These are phyloP conservation scores for Aspergillus novofumigatus DNA, from an alignment of 2,329 filamentous ascomycete genomes.

Conservation along the genomic window DNA sequence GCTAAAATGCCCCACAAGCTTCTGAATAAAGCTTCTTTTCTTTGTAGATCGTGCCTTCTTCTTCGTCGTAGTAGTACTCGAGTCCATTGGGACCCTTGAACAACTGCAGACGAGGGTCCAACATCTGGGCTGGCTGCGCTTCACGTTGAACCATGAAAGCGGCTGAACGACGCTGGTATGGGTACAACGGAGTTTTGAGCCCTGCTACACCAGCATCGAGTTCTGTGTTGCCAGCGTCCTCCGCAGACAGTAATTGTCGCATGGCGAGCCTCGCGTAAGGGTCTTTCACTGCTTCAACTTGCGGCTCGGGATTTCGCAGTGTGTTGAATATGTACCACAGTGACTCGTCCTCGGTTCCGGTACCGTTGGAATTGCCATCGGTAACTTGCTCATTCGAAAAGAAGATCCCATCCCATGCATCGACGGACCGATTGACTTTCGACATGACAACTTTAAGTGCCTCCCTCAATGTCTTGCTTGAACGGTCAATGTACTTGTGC, in stretches of 20 bases:
- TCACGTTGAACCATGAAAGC: slow-evolving; percentile 84
- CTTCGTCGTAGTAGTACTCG: slow-evolving; percentile 66
- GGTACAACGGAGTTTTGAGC: slow-evolving; percentile 60
- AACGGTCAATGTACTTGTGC: slow-evolving; percentile 30
- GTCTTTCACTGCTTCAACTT: slow-evolving; percentile 27
- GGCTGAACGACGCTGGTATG: slow-evolving; percentile 75
- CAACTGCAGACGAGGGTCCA: slow-evolving; percentile 69
- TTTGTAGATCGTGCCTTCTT: slow-evolving; percentile 57
- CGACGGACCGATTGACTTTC: slow-evolving; percentile 35
- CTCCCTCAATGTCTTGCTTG: slow-evolving; percentile 29
- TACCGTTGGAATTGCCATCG: slow-evolving; percentile 7
- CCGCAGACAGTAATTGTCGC: slow-evolving; percentile 29
- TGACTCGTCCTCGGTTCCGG: slow-evolving; percentile 37
- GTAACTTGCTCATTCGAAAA: slow-evolving; percentile 1
- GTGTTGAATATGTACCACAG: slow-evolving; percentile 51
- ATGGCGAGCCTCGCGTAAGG: slow-evolving; percentile 34
- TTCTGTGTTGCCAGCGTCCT: slow-evolving; percentile 7
- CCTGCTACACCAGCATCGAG: slow-evolving; percentile 27
- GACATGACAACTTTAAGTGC: slow-evolving; percentile 38
- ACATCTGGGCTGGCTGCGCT: slow-evolving; percentile 55
- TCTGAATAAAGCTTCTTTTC: slow-evolving; percentile 71
- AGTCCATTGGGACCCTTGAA: slow-evolving; percentile 58
- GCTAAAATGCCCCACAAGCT: slow-evolving; percentile 59
- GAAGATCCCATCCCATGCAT: slow-evolving; percentile 36
- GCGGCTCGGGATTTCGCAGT: slow-evolving; percentile 37